Evolutionary conservation across 441 rosid species (phyloP), one percentile per base, ranked within the genome.

Genomic region (Sinapis alba): DNA sequence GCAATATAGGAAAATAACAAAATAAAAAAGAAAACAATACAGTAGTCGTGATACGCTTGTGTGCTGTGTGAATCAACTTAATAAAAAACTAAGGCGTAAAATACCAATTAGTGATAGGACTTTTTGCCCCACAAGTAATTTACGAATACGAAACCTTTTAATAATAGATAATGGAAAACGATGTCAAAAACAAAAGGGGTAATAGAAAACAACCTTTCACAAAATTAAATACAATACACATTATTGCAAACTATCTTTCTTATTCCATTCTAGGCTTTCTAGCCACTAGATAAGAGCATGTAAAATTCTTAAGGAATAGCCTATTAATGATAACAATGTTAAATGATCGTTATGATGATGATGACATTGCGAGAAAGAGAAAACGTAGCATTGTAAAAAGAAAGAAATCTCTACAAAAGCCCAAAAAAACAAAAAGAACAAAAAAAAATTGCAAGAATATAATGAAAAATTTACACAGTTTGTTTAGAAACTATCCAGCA

Each of bases 401-500:
- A 51, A 61, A 10, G 62, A 59, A 68, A 69, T 9, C 74, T 68
- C 68, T 75, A 68, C 74, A 60, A 57, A 57, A 56, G 18, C 3
- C 0, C 8, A 41, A 27, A 41, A 27, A 34, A 34, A 34, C 41
- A 34, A 16, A 23, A 27, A 6, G 30, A 20, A 11, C 15, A 15
- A 0, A 9, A 30, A 45, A 64, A 15, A n/a, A n/a, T n/a, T n/a
- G n/a, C n/a, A n/a, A n/a, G n/a, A n/a, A 36, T 2, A 41, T 65
- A 51, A 45, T 6, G 13, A 11, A 62, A 53, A 53, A 68, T 53
- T 62, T 18, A 26, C 18, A 75, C 11, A 70, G 26, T 1, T 7
- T n/a, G 18, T 62, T 72, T 62, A 78, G 84, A 84, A 86, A 34
- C 76, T 77, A 19, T 86, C 93, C 73, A 78, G 47, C 78, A 77